Evolutionary conservation across 2,329 filamentous ascomycete genomes (phyloP), one percentile per base, ranked within the genome.

Genomic region (Sarocladiaceae sp.): DNA sequence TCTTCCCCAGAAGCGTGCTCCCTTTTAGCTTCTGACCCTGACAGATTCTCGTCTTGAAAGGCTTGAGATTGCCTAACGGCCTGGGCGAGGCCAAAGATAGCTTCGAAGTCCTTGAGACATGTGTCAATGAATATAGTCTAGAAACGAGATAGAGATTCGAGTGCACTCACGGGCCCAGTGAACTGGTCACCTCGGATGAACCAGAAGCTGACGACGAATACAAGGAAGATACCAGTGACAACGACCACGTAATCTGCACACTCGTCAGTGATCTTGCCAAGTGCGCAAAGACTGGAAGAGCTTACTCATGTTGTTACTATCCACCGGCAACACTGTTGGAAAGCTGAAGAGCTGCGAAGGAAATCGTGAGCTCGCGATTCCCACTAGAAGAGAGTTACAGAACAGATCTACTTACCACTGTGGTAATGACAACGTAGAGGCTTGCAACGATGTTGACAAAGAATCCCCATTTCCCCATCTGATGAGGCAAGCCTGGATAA

Each of bases 381-480:
- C 4, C 13, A 11, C 4, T 43, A 31, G 16, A 27, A 20, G 13
- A 6, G 13, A 11, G 3, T 3, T 6, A 20, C 21, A 11, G 26
- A 29, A 15, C 4, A n/a, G n/a, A n/a, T n/a, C n/a, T 12, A 52
- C 56, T 53, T 35, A 60, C 58, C 18, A 67, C 55, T 13, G 64
- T 65, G 4, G 63, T 67, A 0, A 67, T 57, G n/a, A 63, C 51
- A 1, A 68, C 62, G 39, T 64, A 68, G 1, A 64, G 45, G 1
- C 58, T 55, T 3, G 64, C 57, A 1, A 59, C 52, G 29, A 50
- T 49, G 45, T 67, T 67, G 5, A 63, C 46, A 6, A 50, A 23
- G 21, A 53, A 59, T 0, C 64, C 62, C 13, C 42, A 45, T 12
- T 39, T 47, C 0, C 62, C 60, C 2, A 66, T 56, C 12, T 53